phyloP scores from a whole-genome alignment of 2,329 filamentous ascomycete genomes.

The Alternaria alternata region DNA sequence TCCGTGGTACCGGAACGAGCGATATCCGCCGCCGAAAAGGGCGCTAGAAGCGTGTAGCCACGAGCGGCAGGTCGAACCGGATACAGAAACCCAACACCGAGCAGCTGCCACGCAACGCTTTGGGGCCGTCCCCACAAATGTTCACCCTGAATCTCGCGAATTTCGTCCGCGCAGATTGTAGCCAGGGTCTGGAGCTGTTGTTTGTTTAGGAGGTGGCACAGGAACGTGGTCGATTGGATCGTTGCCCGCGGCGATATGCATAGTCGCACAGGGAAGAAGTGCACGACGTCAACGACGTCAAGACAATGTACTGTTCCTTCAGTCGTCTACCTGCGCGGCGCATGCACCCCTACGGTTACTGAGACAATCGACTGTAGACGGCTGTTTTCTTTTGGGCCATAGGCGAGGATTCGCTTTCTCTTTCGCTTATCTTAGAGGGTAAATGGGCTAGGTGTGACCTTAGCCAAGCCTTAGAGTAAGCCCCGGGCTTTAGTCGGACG shows the following conservation, averaged over 20 bases:
- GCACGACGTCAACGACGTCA: neutral
- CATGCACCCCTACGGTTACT: neutral
- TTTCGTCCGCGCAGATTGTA: conserved; percentile 15
- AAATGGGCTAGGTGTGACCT: neutral
- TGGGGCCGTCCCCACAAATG: conserved; percentile 7
- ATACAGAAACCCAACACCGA: conserved; percentile 6
- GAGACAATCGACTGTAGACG: neutral
- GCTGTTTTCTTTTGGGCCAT: neutral
- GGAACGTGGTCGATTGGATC: neutral
- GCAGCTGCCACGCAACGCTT: conserved; percentile 4
- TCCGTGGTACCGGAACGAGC: conserved; percentile 8
- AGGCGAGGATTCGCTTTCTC: conserved; percentile 2
- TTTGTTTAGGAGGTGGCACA: neutral
- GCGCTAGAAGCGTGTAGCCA: conserved; percentile 1
- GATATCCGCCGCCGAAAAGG: conserved; percentile 11
- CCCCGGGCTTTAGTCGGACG: conserved; percentile 2
- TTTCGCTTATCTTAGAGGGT: conserved; percentile 3
- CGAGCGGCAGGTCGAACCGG: conserved; percentile 4
- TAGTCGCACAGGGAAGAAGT: neutral
- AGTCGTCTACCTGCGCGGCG: neutral
- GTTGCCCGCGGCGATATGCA: neutral
- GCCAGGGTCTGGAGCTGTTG: neutral
- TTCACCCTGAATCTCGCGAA: conserved; percentile 11
- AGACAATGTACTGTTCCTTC: neutral
- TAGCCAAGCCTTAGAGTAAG: conserved; percentile 4